These are phyloP conservation scores for Penicillium pulvis DNA, from an alignment of 495 filamentous ascomycete genomes.

Conservation along the genomic window DNA sequence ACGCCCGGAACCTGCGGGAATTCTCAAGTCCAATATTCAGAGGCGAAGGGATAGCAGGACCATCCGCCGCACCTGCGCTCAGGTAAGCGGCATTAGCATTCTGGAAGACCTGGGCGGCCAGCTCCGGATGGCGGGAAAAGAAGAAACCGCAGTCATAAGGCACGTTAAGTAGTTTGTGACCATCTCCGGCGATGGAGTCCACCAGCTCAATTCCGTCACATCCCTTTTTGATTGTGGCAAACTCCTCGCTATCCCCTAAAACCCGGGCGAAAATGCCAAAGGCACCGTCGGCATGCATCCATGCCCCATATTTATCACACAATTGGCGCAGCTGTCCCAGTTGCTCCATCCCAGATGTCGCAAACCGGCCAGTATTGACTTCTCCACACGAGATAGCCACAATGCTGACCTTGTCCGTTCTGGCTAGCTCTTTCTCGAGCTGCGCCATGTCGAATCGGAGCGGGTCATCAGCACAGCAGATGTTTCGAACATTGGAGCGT, in stretches of 20 bases:
- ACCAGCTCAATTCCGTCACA: constrained; percentile 75
- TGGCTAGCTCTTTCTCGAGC: constrained; percentile 55
- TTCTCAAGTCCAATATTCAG: constrained; percentile 91
- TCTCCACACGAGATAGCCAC: constrained; percentile 81
- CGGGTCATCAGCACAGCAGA: constrained; percentile 55
- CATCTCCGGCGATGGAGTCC: constrained; percentile 85
- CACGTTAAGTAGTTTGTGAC: constrained; percentile 92
- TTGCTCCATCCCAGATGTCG: constrained; percentile 58
- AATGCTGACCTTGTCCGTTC: constrained; percentile 62
- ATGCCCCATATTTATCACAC: constrained; percentile 74
- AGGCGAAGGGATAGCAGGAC: constrained; percentile 66
- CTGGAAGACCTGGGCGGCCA: constrained; percentile 66
- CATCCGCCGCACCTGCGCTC: constrained; percentile 38
- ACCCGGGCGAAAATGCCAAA: constrained; percentile 83
- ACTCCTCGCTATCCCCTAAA: constrained; percentile 61
- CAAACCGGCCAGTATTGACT: constrained; percentile 89
- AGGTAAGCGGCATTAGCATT: constrained; percentile 90
- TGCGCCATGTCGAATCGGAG: constrained; percentile 68
- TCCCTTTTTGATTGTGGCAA: constrained; percentile 53
- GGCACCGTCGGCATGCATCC: constrained; percentile 91
- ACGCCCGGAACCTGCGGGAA: constrained; percentile 83
- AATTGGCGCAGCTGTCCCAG: constrained; percentile 65
- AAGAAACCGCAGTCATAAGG: constrained; percentile 95
- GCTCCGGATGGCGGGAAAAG: constrained; percentile 62
- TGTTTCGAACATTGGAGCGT: constrained; percentile 61